A percentile compares a stretch with the other conserved stretches of the same genome.
Conservation (phyloP, 2,329 filamentous ascomycete genomes). For the Venturia aucupariae region DNA sequence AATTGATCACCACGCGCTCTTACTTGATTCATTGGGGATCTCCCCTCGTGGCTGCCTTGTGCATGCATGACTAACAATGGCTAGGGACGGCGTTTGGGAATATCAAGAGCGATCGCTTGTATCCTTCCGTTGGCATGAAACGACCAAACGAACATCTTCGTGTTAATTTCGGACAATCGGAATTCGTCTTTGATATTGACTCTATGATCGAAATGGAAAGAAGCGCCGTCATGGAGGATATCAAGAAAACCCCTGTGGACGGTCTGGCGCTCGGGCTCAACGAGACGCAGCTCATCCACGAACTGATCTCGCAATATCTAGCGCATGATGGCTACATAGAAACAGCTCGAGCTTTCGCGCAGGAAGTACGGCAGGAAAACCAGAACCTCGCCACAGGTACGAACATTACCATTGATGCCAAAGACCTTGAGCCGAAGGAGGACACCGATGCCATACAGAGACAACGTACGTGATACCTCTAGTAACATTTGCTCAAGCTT, state of each 20-base stretch:
- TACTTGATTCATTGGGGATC: background rate
- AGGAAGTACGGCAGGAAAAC: slow-evolving; percentile 69
- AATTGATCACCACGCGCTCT: background rate
- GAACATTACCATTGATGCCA: slow-evolving; percentile 31
- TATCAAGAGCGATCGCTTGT: slow-evolving; percentile 54
- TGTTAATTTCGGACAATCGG: slow-evolving; percentile 57
- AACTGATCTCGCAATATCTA: slow-evolving; percentile 77
- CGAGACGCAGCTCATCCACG: slow-evolving; percentile 73
- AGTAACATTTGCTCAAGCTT: background rate
- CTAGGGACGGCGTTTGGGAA: slow-evolving; percentile 64
- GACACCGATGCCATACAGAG: slow-evolving; percentile 80
- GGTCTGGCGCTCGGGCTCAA: slow-evolving; percentile 53
- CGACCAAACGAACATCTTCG: slow-evolving; percentile 49
- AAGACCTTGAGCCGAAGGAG: slow-evolving; percentile 60
- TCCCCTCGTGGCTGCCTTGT: background rate
- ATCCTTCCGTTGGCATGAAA: slow-evolving; percentile 59
- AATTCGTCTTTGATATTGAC: slow-evolving; percentile 89
- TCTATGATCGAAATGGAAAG: slow-evolving; percentile 69
- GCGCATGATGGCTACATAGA: slow-evolving; percentile 95
- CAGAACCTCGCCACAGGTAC: slow-evolving; percentile 53
- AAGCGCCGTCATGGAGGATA: slow-evolving; percentile 49
- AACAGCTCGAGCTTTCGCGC: slow-evolving; percentile 77
- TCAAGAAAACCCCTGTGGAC: slow-evolving; percentile 50
- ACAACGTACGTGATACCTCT: slow-evolving; percentile 53
- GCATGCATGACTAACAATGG: background rate